A percentile compares a stretch with the other conserved stretches of the same genome.
phyloP scores from a whole-genome alignment of 192 early-diverging fungal genomes.

The Linnemannia schmuckeri region DNA sequence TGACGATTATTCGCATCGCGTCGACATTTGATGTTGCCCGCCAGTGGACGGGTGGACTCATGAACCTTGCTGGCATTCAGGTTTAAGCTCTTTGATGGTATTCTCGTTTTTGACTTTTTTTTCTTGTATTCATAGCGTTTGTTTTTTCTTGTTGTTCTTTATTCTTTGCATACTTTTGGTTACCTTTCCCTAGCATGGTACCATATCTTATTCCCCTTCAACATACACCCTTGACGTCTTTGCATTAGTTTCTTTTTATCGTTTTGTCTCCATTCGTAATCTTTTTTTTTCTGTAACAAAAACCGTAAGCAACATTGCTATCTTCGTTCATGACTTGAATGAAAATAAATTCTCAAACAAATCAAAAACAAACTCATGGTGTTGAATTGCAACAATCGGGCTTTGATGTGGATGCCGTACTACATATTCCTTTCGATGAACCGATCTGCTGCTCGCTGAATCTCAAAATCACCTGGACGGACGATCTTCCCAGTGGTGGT shows the following conservation, averaged over 20 bases:
- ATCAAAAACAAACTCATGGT: background rate
- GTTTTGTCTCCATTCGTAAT: background rate
- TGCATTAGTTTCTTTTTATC: background rate
- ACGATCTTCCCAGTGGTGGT: no score
- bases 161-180: background rate
- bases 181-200: background rate
- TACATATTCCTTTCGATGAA: no score
- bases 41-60: constrained; percentile 49
- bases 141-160: constrained; percentile 1
- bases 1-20: constrained; percentile 49
- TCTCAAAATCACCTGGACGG: no score
- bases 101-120: background rate
- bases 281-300: constrained; percentile 1
- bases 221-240: background rate
- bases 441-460: no score
- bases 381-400: no score
- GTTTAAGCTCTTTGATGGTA: constrained; percentile 8
- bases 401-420: no score
- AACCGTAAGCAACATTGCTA: background rate
- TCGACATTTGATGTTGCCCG: constrained; percentile 53
- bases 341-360: background rate
- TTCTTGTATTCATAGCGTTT: constrained; percentile 4
- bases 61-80: constrained; percentile 52
- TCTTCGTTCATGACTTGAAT: background rate
- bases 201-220: background rate